phyloP scores from a whole-genome alignment of 768 basidiomycete genomes.

The Tremella mesenterica region DNA sequence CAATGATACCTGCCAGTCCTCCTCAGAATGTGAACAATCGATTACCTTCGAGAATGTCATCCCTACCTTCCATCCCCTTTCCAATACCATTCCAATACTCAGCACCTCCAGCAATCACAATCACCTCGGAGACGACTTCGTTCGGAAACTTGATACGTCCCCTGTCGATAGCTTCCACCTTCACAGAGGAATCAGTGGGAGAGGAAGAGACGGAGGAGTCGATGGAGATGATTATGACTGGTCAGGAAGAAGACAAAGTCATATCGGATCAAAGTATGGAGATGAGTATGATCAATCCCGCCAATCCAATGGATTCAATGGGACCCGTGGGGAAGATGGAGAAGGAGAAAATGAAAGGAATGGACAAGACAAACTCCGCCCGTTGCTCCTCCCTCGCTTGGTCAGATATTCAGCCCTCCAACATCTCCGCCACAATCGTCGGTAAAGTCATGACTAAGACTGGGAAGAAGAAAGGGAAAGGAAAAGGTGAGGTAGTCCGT shows the following conservation, averaged over 20 bases:
- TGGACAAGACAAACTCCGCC: neutral
- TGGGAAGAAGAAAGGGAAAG: too few relatives aligned
- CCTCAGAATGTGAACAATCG: neutral
- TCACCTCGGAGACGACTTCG: neutral
- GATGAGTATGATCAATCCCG: neutral
- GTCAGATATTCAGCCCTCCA: neutral
- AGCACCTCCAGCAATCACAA: neutral
- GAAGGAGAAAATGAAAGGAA: neutral
- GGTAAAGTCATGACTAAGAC: too few relatives aligned
- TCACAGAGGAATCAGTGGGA: too few relatives aligned
- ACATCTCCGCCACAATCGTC: too few relatives aligned
- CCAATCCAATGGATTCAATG: too few relatives aligned
- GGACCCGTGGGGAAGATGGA: neutral
- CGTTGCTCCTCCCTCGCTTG: neutral
- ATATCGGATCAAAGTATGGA: too few relatives aligned
- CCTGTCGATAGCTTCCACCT: too few relatives aligned
- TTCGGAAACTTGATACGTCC: too few relatives aligned
- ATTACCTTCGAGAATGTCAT: neutral
- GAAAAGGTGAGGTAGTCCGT: too few relatives aligned
- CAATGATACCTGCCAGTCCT: neutral
- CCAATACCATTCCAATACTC: neutral
- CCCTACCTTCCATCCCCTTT: conserved; percentile 1
- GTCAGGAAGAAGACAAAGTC: too few relatives aligned
- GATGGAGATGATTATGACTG: too few relatives aligned
- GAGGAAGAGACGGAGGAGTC: too few relatives aligned